Base-by-base conservation (phyloP, 2,329 filamentous ascomycete species). In the Alternaria brassicae region DNA sequence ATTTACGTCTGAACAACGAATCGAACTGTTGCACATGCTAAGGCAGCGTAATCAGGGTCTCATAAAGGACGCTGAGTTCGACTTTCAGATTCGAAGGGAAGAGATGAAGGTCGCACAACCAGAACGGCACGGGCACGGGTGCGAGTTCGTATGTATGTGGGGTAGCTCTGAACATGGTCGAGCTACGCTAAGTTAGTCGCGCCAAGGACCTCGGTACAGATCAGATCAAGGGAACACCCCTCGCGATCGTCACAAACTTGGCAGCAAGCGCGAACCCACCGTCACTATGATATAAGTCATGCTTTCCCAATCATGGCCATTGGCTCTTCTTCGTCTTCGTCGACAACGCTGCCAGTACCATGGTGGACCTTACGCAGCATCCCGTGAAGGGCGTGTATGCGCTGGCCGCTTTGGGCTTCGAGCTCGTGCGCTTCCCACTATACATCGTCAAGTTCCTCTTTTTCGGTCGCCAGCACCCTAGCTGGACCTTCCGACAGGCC, bases 321-420 rank as follows among this genome's bases (percentile, higher is more conserved):
- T 30, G 10, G 10, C 9, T 25, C 45, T 27, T 9, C 39, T 34
- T 19, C 19, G 21, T 30, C 34, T 19, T n/a, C 15, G 21, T 32
- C 21, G n/a, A 15, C 4, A 52, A 15, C 28, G 53, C 19, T 2
- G 23, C 25, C 5, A 32, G n/a, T 19, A 19, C 25, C 3, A 63
- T 63, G 61, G 47, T 64, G 3, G 27, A 74, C 41, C 34, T 75
- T 21, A 58, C 75, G 13, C 65, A 60, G 53, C 79, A 81, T 50
- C 80, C 80, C 53, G 63, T 77, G 65, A 81, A 81, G 60, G 75
- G 58, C 52, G n/a, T 77, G 44, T 82, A 78, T 64, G 70, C 69
- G 7, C 67, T 81, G 19, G 53, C 68, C 17, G 77, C 79, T 6
- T 32, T 79, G 15, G 58, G 68, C 23, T 66, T 78, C 60, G 77